A percentile compares a stretch with the other conserved stretches of the same genome.
phyloP scores from a whole-genome alignment of 306 rosid genomes.

The Vigna hirtella region DNA sequence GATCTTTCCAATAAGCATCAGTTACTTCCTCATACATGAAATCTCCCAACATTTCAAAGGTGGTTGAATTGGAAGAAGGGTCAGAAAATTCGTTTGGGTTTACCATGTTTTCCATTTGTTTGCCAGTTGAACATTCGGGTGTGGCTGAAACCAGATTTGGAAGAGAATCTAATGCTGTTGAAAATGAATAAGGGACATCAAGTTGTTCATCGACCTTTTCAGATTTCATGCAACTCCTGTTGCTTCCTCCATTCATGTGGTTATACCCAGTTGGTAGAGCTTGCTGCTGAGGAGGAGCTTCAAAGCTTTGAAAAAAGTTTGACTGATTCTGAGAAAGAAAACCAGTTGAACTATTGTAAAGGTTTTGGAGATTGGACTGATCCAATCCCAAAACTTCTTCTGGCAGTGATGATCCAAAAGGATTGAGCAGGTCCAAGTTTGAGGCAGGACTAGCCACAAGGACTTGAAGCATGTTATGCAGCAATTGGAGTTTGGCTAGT shows the following conservation, averaged over 20 bases:
- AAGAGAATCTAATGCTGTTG: constrained; percentile 47
- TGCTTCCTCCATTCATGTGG: constrained; percentile 22
- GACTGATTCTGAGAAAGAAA: constrained; percentile 47
- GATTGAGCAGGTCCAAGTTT: constrained; percentile 46
- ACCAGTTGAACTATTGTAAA: constrained; percentile 31
- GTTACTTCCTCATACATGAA: constrained; percentile 57
- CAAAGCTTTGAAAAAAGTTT: constrained; percentile 39
- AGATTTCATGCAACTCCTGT: constrained; percentile 32
- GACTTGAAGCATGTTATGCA: constrained; percentile 59
- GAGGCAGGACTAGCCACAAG: constrained; percentile 38
- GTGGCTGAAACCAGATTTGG: constrained; percentile 59
- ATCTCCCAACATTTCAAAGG: constrained; percentile 64
- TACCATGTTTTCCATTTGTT: constrained; percentile 41
- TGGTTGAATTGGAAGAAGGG: constrained; percentile 54
- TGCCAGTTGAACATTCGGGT: constrained; percentile 44
- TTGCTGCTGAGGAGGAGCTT: constrained; percentile 28
- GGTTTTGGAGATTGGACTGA: constrained; percentile 41
- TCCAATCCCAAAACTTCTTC: constrained; percentile 50
- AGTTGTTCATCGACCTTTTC: constrained; percentile 29
- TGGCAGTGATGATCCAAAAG: constrained; percentile 44
- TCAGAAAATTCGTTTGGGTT: constrained; percentile 44
- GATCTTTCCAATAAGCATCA: constrained; percentile 63
- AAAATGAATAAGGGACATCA: constrained; percentile 34
- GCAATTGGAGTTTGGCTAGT: constrained; percentile 57
- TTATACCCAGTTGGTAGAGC: constrained; percentile 19